Percentiles rank a stretch among this genome's conserved stretches.
Conservation (phyloP, 768 basidiomycete genomes). For the Cyathus striatus region DNA sequence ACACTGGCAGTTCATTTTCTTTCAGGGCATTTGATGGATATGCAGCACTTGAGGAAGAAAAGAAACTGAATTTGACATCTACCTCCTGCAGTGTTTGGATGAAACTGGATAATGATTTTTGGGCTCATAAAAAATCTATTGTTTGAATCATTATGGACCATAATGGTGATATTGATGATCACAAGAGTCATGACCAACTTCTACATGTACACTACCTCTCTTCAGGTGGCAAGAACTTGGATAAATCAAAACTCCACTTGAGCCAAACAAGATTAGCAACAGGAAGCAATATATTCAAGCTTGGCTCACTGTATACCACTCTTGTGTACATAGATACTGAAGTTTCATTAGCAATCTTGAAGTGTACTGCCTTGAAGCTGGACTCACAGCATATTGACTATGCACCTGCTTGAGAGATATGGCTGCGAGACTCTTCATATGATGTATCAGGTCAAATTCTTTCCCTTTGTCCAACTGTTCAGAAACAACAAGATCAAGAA, state of each 20-base stretch:
- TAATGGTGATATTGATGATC: conserved; percentile 6
- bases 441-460: conserved; percentile 13
- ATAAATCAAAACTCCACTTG: neutral
- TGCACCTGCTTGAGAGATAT: conserved; percentile 8
- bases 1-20: too few relatives aligned
- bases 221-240: conserved; percentile 11
- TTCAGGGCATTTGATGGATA: conserved; percentile 3
- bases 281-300: conserved; percentile 1
- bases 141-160: conserved; percentile 9
- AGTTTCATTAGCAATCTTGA: conserved; percentile 6
- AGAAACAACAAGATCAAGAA: neutral
- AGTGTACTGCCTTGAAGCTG: conserved; percentile 7
- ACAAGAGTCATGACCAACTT: conserved; percentile 14
- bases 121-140: conserved; percentile 11
- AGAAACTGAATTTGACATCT: neutral
- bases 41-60: neutral
- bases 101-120: conserved; percentile 2
- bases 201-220: conserved; percentile 12
- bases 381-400: conserved; percentile 2
- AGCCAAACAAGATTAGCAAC: too few relatives aligned
- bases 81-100: conserved; percentile 4
- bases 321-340: conserved; percentile 3
- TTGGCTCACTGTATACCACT: conserved; percentile 8
- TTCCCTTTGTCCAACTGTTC: conserved; percentile 5
- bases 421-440: conserved; percentile 8